A percentile compares a stretch with the other conserved stretches of the same genome.
Evolutionary conservation across 139 green algal species (phyloP).

Genomic region (Penium margaritaceum): DNA sequence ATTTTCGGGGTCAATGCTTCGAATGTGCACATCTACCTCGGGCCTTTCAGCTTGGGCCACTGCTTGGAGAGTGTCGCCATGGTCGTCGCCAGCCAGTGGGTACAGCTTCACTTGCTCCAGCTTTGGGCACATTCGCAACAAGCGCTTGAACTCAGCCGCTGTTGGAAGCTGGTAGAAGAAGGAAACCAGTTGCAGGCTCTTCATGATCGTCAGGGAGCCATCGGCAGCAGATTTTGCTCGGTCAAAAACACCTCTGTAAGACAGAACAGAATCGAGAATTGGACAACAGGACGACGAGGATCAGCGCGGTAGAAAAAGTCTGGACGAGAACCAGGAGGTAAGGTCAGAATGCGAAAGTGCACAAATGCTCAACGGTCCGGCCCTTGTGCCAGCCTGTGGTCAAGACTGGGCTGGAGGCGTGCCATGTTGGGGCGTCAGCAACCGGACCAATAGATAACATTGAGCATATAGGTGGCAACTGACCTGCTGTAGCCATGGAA

Average conservation of each 20-base stretch:
- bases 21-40: no score
- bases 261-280: neutral
- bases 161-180: slow-evolving; percentile 17
- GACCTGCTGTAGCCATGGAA: slow-evolving; percentile 35
- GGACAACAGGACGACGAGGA: neutral
- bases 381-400: no score
- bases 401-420: no score
- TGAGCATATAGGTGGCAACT: neutral
- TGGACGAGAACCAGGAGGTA: neutral
- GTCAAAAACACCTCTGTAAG: slow-evolving; percentile 22
- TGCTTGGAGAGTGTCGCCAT: no score
- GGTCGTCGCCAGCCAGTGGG: no score
- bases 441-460: neutral
- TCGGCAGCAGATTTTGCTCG: slow-evolving; percentile 6
- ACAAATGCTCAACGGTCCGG: no score
- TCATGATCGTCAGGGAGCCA: neutral
- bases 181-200: neutral
- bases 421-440: no score
- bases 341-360: neutral
- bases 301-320: neutral
- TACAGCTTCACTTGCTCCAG: no score
- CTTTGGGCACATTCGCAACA: slow-evolving; percentile 26
- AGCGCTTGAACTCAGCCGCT: neutral
- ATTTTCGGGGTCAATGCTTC: no score
- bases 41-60: no score